Evolutionary conservation across 2,329 filamentous ascomycete species (phyloP), one percentile per base, ranked within the genome.

Genomic region (Fusarium solani-melongenae): DNA sequence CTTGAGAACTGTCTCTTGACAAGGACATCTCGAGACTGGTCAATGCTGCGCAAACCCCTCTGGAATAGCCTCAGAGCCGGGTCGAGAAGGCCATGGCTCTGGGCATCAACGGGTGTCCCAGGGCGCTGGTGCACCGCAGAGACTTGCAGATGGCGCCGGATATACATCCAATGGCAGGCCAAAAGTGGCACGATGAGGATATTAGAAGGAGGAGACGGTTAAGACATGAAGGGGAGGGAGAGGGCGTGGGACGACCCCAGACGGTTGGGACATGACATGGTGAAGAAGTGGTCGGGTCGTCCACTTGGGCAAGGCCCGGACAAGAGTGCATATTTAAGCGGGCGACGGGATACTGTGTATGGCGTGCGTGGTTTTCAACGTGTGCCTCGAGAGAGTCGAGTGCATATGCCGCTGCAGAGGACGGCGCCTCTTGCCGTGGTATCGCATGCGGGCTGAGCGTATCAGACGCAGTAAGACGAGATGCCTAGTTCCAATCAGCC

Each of bases 81-180:
- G 38, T 12, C 56, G 31, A 44, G 57, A 33, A 51, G 58, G 39
- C 62, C 68, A 70, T 72, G 56, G 46, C 36, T 58, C 64, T 66
- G 63, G 49, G 64, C 62, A 64, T 71, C 66, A 62, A 59, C 46
- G 51, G 34, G 51, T 39, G 39, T 44, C 56, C 51, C 64, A 36
- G 60, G 63, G 38, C 49, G 64, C 56, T 58, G 41, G 31, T 58
- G 65, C 55, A 36, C 57, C 66, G 46, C 59, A 53, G 70, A 63
- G 60, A 53, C 62, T 57, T 72, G 71, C 60, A 62, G 62, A 61
- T 60, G 67, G 41, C 55, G 67, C 31, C 39, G 71, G 62, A 82
- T 82, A 79, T 82, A 79, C 80, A 82, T 82, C 64, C 72, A 75
- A 70, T 62, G 59, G 53, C 41, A 63, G 36, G 31, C 49, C 49